Evolutionary conservation across 2,329 filamentous ascomycete genomes (phyloP), one percentile per base, ranked within the genome.

Genomic region (Aureobasidium sp.): DNA sequence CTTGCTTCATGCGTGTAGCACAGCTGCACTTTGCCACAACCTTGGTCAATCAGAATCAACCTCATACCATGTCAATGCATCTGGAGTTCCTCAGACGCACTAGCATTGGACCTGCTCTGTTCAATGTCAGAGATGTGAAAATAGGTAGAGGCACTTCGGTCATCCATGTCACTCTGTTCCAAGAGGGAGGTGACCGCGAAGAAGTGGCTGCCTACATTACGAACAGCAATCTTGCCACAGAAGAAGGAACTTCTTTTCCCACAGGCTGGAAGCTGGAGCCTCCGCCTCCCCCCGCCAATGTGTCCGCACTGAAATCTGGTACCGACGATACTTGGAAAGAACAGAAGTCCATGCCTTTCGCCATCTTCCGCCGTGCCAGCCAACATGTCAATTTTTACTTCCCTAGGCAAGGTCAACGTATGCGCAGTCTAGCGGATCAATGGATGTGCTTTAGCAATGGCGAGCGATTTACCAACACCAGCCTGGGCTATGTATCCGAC

Each of bases 11-110:
- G 64, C 78, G 80, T 60, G 82, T 85, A 20, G 84, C 84, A 27
- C 74, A 76, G 11, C 78, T 76, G 2, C 86, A 89, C 72, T 87
- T 87, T 75, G 72, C 66, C 29, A 82, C 79, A 7, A 82, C 84
- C 6, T 80, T 87, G 22, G 74, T 78, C 64, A 77, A 80, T 56
- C 82, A 82, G 56, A 80, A 83, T 63, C 83, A 85, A 71, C 84
- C 85, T 1, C 80, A 87, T 62, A 84, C 85, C 5, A 82, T 88
- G 61, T 80, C 84, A 12, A 76, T 88, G 22, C 86, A 89, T 68
- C 77, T 87, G 41, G 80, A 85, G 63, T 89, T 88, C 73, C 77
- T 89, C 6, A 81, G 85, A 5, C 81, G 86, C 64, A 88, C 86
- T 0, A 77, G 83, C 63, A 75, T 74, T 22, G 86, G 86, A 0